Conservation (phyloP, 2,329 filamentous ascomycete species). For the Ceratocystis lukuohia region DNA sequence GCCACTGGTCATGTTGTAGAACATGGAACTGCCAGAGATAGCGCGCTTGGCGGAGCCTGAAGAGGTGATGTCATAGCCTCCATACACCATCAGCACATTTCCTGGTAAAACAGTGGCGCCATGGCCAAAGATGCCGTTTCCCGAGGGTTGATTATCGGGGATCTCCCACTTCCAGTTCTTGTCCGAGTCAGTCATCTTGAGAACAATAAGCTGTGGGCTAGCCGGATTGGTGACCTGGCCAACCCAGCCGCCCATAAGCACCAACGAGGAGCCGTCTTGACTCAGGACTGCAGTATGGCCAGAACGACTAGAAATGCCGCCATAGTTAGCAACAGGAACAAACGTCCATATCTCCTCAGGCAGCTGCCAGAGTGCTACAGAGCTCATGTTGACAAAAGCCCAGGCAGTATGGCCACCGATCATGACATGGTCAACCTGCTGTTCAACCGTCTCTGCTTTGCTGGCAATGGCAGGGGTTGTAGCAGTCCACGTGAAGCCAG, state of each 20-base stretch:
- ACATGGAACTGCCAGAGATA: conserved; percentile 27
- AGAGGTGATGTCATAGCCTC: conserved; percentile 41
- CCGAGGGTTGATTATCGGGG: conserved; percentile 38
- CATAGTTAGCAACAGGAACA: conserved; percentile 32
- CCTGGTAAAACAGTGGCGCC: conserved; percentile 50
- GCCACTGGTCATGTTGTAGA: conserved; percentile 46
- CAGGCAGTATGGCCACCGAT: conserved; percentile 71
- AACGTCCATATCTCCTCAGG: conserved; percentile 83
- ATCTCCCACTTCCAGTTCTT: conserved; percentile 61
- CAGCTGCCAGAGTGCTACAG: conserved; percentile 72
- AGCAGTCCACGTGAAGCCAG: conserved; percentile 71
- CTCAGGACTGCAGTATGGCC: conserved; percentile 78
- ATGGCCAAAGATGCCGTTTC: conserved; percentile 45
- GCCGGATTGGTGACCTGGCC: conserved; percentile 65
- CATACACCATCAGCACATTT: conserved; percentile 55
- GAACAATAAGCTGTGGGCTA: conserved; percentile 63
- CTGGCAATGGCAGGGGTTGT: conserved; percentile 58
- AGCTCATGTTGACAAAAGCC: conserved; percentile 91
- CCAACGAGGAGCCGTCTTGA: conserved; percentile 60
- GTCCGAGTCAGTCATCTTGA: conserved; percentile 63
- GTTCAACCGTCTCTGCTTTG: conserved; percentile 49
- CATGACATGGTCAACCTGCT: conserved; percentile 66
- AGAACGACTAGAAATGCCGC: conserved; percentile 60
- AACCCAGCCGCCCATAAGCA: conserved; percentile 86
- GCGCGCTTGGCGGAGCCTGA: conserved; percentile 28